Conservation (phyloP, 495 filamentous ascomycete species). For the Penicillium dipodomyicola region DNA sequence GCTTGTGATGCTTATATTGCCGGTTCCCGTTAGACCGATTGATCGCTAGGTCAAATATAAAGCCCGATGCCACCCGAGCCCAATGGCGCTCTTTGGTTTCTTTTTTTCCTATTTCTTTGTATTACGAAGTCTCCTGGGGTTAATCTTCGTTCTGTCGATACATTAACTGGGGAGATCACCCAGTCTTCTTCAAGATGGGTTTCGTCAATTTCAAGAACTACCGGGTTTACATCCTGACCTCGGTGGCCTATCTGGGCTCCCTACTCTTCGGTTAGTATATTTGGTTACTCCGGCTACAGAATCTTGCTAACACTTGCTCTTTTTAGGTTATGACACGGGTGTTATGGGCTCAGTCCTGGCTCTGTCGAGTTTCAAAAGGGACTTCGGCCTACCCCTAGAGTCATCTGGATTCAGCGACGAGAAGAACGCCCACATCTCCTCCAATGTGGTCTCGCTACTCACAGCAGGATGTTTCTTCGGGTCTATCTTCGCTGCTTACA, state of each 20-base stretch:
- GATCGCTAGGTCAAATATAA: conserved; percentile 14
- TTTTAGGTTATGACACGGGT: conserved; percentile 53
- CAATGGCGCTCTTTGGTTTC: background rate
- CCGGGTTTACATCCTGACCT: conserved; percentile 53
- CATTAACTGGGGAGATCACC: background rate
- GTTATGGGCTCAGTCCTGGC: conserved; percentile 59
- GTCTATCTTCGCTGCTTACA: conserved; percentile 55
- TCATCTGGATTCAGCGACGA: conserved; percentile 30
- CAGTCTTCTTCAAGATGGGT: conserved; percentile 20
- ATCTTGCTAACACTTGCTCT: background rate
- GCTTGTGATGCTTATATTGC: conserved; percentile 8
- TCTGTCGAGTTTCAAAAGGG: conserved; percentile 53
- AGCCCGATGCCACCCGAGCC: conserved; percentile 8
- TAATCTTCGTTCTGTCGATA: background rate
- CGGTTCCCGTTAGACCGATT: conserved; percentile 8
- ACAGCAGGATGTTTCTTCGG: conserved; percentile 70
- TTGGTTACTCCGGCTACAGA: no score
- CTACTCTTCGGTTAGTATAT: conserved; percentile 47
- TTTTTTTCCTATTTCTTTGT: background rate
- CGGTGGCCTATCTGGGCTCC: conserved; percentile 53
- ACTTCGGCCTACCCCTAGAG: conserved; percentile 47
- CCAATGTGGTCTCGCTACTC: conserved; percentile 60
- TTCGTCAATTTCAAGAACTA: conserved; percentile 48
- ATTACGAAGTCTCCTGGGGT: background rate
- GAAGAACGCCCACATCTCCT: conserved; percentile 46